Base-by-base conservation (phyloP, 495 filamentous ascomycete species). In the Penicillium turbatum region DNA sequence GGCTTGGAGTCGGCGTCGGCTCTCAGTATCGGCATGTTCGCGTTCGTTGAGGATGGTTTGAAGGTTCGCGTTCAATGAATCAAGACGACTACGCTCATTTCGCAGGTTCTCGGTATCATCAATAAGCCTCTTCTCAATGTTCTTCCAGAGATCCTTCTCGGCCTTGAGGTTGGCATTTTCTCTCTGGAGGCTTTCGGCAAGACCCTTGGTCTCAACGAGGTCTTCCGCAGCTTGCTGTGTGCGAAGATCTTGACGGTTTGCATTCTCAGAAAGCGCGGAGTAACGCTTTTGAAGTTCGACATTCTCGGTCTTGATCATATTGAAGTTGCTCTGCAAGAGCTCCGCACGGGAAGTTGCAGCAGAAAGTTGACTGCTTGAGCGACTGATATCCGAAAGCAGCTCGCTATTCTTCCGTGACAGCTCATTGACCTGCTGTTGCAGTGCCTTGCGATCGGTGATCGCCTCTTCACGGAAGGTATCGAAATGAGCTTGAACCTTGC, bases 161-260 rank as follows among this genome's bases (percentile, higher is more conserved):
- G 92, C 92, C 67, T 92, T 95, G 10, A 96, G 82, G 66, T 96
- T 96, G 16, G 90, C 87, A 54, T 82, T 92, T 58, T 97, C 93
- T 40, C 86, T 90, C 17, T 91, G 88, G 71, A 97, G 80, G 60
- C 89, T 91, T 60, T 98, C 92, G 9, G 85, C 73, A 32, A 92
- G 67, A 52, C 84, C 87, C 59, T 86, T 87, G 1, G 86, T 83
- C 66, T 96, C 93, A 8, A 97, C 83, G 0, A 97, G 78, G 60
- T 99, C 92, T 71, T 99, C 95, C 0, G 90, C 88, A 40, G 90
- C 86, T 70, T 96, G 90, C 59, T 97, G 93, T 11, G 86, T 92
- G 35, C 82, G 83, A 31, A 96, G 71, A 52, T 99, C 93, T 59
- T 95, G 90, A 64, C 90, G 92, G 19, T 89, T 89, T 11, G 89